Evolutionary conservation across 805 yeast genomes (phyloP), one percentile per base, ranked within the genome.

Genomic region (Saccharomycopsis fodiens): DNA sequence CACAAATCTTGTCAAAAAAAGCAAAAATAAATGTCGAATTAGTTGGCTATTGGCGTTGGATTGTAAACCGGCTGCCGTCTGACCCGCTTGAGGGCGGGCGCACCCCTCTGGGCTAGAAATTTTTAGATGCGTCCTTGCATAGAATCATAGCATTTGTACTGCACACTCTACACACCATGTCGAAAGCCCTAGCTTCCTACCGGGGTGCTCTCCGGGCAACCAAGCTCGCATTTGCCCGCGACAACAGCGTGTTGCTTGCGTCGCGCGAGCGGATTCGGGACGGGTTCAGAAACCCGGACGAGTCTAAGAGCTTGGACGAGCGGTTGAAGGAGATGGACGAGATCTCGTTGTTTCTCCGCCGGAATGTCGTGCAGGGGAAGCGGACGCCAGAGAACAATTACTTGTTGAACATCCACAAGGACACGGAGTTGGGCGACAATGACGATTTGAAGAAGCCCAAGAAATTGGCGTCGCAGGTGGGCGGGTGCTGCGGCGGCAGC

Each of bases 391-490:
- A 66, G 13, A 34, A 70, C 57, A 62, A 51, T 35, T 41, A 47
- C 40, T 34, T 27, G 17, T 69, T 91, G 56, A 82, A 82, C 54
- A 79, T 91, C 54, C 96, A 87, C 59, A 64, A 76, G 41, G 77
- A 82, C 40, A 85, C 94, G 0, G 97, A 91, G 63, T 67, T 91
- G 43, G 97, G 97, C 16, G 96, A 88, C 59, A 91, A 91, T 60
- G 95, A 88, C 30, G 72, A 78, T 39, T 73, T 85, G 54, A 84
- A 82, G 60, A 73, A 67, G 51, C 70, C 67, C 48, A 59, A 59
- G 47, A 64, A 67, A 5, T 60, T 75, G 60, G 72, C 74, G 19
- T 66, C 73, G 21, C 66, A 70, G 56, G 72, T 77, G 21, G 77
- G 74, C 35, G 78, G 81, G 46, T 78, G 84, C 56, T 73, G 79